A percentile compares a stretch with the other conserved stretches of the same genome.
Evolutionary conservation across 2,329 filamentous ascomycete genomes (phyloP).

Genomic region (Aspergillus ibericus): DNA sequence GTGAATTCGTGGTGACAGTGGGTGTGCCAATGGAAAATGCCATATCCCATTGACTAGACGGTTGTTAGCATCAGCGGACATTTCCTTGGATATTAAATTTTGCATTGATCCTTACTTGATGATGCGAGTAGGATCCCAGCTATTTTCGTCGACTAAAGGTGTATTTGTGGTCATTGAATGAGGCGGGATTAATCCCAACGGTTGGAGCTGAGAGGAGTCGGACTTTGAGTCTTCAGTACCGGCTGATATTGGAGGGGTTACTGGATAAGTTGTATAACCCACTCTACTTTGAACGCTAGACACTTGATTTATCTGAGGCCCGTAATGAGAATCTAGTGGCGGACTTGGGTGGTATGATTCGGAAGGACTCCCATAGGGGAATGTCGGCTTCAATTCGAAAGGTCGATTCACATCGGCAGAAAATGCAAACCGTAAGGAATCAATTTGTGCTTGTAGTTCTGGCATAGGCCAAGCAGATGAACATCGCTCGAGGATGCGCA

Average conservation of each 20-base stretch:
- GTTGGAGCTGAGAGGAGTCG: slow-evolving; percentile 73
- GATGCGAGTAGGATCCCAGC: slow-evolving; percentile 85
- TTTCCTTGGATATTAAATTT: not conserved
- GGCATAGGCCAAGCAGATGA: slow-evolving; percentile 82
- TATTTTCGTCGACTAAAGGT: slow-evolving; percentile 63
- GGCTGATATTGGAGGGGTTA: slow-evolving; percentile 77
- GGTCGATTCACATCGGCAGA: slow-evolving; percentile 81
- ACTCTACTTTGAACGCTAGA: slow-evolving; percentile 50
- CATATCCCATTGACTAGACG: slow-evolving; percentile 82
- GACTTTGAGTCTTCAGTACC: slow-evolving; percentile 71
- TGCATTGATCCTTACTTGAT: slow-evolving; percentile 72
- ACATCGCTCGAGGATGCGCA: slow-evolving; percentile 87
- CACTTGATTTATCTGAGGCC: slow-evolving; percentile 51
- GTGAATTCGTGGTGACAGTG: slow-evolving; percentile 40
- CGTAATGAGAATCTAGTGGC: slow-evolving; percentile 51
- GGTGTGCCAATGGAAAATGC: slow-evolving; percentile 76
- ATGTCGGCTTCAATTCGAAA: slow-evolving; percentile 84
- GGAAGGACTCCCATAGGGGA: slow-evolving; percentile 80
- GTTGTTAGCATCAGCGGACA: not conserved
- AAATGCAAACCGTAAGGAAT: slow-evolving; percentile 85
- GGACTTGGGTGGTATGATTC: slow-evolving; percentile 64
- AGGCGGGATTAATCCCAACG: slow-evolving; percentile 44
- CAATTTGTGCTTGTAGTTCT: slow-evolving; percentile 85
- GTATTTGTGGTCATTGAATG: slow-evolving; percentile 45
- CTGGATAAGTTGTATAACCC: slow-evolving; percentile 62